Evolutionary conservation across 805 yeast species (phyloP), one percentile per base, ranked within the genome.

Genomic region (Komagataella ulmi): DNA sequence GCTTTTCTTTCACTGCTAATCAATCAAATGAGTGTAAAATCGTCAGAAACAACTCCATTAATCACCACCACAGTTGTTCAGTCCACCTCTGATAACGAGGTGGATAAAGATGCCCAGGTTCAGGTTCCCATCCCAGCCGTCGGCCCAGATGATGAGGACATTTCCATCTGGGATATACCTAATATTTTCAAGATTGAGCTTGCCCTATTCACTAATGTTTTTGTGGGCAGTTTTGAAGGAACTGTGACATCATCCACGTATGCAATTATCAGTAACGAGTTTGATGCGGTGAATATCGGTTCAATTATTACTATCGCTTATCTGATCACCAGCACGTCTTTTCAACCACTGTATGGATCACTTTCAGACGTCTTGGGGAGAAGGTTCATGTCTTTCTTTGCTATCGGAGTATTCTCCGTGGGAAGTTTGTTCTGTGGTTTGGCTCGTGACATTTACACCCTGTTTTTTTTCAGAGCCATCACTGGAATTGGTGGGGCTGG

Each of bases 401-500:
- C 73, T 18, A 59, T 62, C 18, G 49, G 55, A 2, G 48, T 62
- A 30, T 71, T 71, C 54, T 60, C 59, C 0, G 50, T 68, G 24
- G 78, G 81, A 52, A 65, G 74, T 48, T 54, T 61, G 0, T 58
- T 73, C 45, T 75, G 76, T 58, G 73, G 74, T 7, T 36, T 72
- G 1, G 77, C 64, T 56, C 23, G 63, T 63, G 51, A 71, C 66
- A 58, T 73, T 60, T 44, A 70, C 71, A 10, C 66, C 61, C 65
- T 79, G 65, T 59, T 77, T 59, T 55, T 76, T 36, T 84, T 85
- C 3, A 70, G 88, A 59, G 79, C 87, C 53, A 71, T 88, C 50
- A 81, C 95, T 24, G 96, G 96, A 17, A 75, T 85, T 52, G 96
- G 96, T 19, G 96, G 93, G 8, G 93, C 95, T 5, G 96, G 96